Conservation (phyloP, 371 early-diverging fungal genomes). For the Lichtheimia corymbifera region DNA sequence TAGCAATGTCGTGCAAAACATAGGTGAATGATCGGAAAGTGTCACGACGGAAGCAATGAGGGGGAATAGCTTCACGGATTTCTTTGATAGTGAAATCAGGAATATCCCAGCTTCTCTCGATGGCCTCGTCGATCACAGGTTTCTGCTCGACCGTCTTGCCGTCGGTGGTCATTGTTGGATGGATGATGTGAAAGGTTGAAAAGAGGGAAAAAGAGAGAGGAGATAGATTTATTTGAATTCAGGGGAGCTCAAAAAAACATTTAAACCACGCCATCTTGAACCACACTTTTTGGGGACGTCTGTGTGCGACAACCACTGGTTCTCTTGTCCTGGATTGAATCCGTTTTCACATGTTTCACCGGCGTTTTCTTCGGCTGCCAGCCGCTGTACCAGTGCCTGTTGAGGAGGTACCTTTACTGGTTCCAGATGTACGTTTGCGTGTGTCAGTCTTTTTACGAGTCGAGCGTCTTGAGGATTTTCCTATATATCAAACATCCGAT, state of each 20-base stretch:
- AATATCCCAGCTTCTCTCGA: constrained; percentile 56
- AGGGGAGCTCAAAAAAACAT: constrained; percentile 2
- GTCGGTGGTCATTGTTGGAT: constrained; percentile 11
- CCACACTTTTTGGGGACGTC: constrained; percentile 1
- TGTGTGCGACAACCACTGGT: background rate
- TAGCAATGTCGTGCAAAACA: constrained; percentile 68
- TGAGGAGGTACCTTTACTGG: background rate
- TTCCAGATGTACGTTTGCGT: constrained; percentile 5
- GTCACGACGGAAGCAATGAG: constrained; percentile 81
- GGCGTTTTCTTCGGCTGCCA: constrained; percentile 13
- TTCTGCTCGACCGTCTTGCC: constrained; percentile 6
- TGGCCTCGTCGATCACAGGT: constrained; percentile 22
- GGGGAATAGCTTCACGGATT: constrained; percentile 81
- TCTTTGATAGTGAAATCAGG: constrained; percentile 84
- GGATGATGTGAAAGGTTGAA: background rate
- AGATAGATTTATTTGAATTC: constrained; percentile 4
- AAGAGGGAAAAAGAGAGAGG: constrained; percentile 9
- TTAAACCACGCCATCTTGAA: background rate
- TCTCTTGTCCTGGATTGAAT: constrained; percentile 1
- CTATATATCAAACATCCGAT: background rate
- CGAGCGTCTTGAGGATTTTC: constrained; percentile 10
- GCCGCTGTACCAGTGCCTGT: background rate
- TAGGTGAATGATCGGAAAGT: constrained; percentile 71
- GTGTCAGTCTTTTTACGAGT: constrained; percentile 10
- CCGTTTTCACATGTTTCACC: constrained; percentile 11